Evolutionary conservation across 2,329 filamentous ascomycete species (phyloP), one percentile per base, ranked within the genome.

Genomic region (Huntiella bhutanensis): DNA sequence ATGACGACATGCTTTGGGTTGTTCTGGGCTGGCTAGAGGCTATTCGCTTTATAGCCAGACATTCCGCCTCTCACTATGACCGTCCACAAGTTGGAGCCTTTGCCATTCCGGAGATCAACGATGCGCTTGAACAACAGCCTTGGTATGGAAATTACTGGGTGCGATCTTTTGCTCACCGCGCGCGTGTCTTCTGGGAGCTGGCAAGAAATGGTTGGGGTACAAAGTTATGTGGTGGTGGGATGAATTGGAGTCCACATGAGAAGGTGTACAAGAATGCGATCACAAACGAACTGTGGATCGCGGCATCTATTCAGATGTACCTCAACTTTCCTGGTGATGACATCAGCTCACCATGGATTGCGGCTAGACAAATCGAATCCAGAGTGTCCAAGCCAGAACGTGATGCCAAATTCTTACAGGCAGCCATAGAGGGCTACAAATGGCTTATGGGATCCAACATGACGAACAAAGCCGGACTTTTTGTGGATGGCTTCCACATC

Each of bases 1-100:
- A 80, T 58, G 88, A 95, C 57, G 88, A 96, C 59, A 93, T 94
- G 64, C 71, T 94, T 2, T 96, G 88, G 88, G 85, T 95, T 1
- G 85, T 92, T 2, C 69, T 96, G 34, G 84, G 81, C 51, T 95
- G 88, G 87, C 65, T 95, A 45, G 84, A 94, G 57, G 75, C 74
- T 42, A 72, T 86, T 52, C 77, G 81, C 53, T 86, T 93, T 56
- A 73, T 88, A 44, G 64, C 75, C 32, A 63, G 70, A n/a, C 84
- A 92, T 57, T 75, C 73, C 2, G 61, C 66, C 2, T 58, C 75
- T 13, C 77, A 83, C 58, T 82, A 79, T 54, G 59, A 60, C 7
- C 51, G 43, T 36, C 42, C 48, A 5, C 51, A 47, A 17, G 52
- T 49, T 11, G 53, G 55, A 13, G 53, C 59, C 41, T 56, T 47